Percentiles rank a stretch among this genome's conserved stretches.
phyloP scores from a whole-genome alignment of 2,329 filamentous ascomycete species.

The Knoxdaviesia capensis region DNA sequence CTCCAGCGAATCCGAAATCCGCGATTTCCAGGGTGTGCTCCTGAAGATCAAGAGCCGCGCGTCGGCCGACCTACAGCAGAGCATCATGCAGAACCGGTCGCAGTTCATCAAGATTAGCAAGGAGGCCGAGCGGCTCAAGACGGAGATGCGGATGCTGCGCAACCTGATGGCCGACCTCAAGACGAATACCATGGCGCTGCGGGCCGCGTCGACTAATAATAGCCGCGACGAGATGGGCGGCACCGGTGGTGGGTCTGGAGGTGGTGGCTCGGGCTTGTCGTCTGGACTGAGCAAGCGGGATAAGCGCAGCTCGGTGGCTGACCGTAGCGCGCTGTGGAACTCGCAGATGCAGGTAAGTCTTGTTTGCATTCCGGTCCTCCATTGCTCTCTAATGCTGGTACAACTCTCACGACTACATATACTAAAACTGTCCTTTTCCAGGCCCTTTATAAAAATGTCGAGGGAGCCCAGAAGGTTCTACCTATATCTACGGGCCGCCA shows the following conservation, averaged over 20 bases:
- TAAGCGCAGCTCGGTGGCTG: conserved; percentile 74
- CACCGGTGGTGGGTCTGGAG: conserved; percentile 7
- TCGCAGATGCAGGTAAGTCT: conserved; percentile 37
- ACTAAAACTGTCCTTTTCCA: conserved; percentile 7
- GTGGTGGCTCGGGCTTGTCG: conserved; percentile 23
- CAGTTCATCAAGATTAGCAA: conserved; percentile 99
- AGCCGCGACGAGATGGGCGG: conserved; percentile 22
- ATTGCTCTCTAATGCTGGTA: background rate
- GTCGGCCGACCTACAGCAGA: conserved; percentile 73
- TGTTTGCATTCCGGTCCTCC: background rate
- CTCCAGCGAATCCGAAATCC: conserved; percentile 72
- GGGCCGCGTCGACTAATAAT: conserved; percentile 33
- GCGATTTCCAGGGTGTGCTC: conserved; percentile 57
- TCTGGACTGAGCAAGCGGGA: conserved; percentile 45
- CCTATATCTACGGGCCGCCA: conserved; percentile 82
- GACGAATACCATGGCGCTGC: conserved; percentile 47
- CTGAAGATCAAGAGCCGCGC: conserved; percentile 61
- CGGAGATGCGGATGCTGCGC: conserved; percentile 79
- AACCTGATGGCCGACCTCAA: conserved; percentile 89
- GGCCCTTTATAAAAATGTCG: conserved; percentile 88
- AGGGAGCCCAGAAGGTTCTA: conserved; percentile 91
- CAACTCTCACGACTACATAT: background rate
- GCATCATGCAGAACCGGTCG: conserved; percentile 88
- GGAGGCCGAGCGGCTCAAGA: conserved; percentile 93
- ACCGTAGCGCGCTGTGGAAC: conserved; percentile 46